Evolutionary conservation across 2,329 filamentous ascomycete species (phyloP).

Genomic region (Ramularia collo-cygni): DNA sequence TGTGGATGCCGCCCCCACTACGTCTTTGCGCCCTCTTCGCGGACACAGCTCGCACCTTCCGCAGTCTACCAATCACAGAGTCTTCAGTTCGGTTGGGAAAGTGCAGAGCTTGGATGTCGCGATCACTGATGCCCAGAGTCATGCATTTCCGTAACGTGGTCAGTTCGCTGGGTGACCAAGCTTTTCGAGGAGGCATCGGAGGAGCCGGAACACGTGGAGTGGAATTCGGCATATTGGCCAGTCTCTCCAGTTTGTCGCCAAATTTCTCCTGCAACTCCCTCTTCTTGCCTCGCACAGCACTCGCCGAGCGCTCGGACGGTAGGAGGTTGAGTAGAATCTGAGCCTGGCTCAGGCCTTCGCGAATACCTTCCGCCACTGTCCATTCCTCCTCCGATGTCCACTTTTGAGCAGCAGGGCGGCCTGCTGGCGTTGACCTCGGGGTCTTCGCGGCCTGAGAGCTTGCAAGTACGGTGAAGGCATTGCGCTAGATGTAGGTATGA

Average conservation of each 20-base stretch:
- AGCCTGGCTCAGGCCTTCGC: conserved; percentile 1
- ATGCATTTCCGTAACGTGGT: neutral
- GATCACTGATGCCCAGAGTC: neutral
- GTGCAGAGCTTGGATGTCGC: neutral
- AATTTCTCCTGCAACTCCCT: neutral
- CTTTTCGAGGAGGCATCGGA: neutral
- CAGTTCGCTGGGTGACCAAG: neutral
- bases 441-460: neutral
- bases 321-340: neutral
- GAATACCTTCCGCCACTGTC: conserved; percentile 7
- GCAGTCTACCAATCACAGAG: neutral
- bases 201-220: neutral
- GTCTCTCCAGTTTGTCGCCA: neutral
- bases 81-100: conserved; percentile 1
- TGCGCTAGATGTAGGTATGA: neutral
- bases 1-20: neutral
- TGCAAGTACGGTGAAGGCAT: neutral
- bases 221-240: neutral
- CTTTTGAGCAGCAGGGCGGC: neutral
- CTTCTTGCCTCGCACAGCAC: conserved; percentile 1
- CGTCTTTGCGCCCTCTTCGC: too few species aligned
- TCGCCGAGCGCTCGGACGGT: neutral
- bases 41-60: neutral
- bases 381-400: conserved; percentile 8
- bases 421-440: neutral